Evolutionary conservation across 495 filamentous ascomycete genomes (phyloP).

Genomic region (Penicillium coffeae): DNA sequence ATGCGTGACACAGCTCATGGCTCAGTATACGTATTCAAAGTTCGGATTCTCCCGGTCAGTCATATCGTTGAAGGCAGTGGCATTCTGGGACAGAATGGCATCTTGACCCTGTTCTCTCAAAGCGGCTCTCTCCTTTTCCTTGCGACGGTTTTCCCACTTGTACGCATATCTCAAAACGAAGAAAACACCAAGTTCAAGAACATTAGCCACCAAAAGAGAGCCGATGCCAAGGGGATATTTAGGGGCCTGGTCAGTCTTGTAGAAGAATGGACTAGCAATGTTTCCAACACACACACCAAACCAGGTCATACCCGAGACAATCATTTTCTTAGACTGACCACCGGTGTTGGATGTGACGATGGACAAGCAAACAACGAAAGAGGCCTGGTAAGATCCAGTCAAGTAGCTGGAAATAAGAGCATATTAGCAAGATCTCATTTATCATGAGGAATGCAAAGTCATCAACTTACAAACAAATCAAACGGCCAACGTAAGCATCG

Average conservation of each 20-base stretch:
- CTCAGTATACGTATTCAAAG: slow-evolving; percentile 26
- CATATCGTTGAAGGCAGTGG: slow-evolving; percentile 51
- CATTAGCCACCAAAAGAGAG: slow-evolving; percentile 47
- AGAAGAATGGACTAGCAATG: slow-evolving; percentile 55
- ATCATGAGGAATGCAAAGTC: neutral
- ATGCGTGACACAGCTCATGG: neutral
- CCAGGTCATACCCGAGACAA: slow-evolving; percentile 51
- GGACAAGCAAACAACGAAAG: slow-evolving; percentile 53
- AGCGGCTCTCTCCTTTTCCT: slow-evolving; percentile 44
- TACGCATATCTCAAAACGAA: slow-evolving; percentile 34
- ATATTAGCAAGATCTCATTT: neutral
- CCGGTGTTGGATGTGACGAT: slow-evolving; percentile 51
- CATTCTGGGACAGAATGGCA: slow-evolving; percentile 35
- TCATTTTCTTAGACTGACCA: slow-evolving; percentile 57
- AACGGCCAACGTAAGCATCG: slow-evolving; percentile 35
- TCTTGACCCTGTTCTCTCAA: slow-evolving; percentile 22
- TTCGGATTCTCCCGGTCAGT: slow-evolving; percentile 52
- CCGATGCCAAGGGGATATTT: slow-evolving; percentile 51
- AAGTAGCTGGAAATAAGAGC: slow-evolving; percentile 29
- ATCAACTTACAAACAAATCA: slow-evolving; percentile 36
- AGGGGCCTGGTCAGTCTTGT: slow-evolving; percentile 44
- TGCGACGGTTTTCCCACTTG: slow-evolving; percentile 45
- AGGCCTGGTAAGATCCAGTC: slow-evolving; percentile 53
- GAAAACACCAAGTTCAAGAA: slow-evolving; percentile 41
- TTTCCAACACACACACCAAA: slow-evolving; percentile 41